Evolutionary conservation across 2,329 filamentous ascomycete species (phyloP).

Genomic region (Fusarium sp.): DNA sequence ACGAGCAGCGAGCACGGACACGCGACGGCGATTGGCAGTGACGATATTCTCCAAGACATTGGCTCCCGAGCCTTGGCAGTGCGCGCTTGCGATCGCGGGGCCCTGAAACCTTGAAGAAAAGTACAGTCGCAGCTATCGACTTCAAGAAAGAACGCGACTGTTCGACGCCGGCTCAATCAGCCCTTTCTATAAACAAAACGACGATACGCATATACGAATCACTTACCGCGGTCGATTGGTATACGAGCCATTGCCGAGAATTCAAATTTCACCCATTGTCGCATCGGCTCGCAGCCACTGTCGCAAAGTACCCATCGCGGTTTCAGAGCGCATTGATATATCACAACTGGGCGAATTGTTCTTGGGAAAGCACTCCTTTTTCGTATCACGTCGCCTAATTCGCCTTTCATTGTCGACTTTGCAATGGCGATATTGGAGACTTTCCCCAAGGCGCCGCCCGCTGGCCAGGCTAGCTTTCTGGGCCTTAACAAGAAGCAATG

Average conservation of each 20-base stretch:
- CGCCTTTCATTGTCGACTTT: not conserved
- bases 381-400: not conserved
- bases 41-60: slow-evolving; percentile 26
- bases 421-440: slow-evolving; percentile 47
- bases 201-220: not conserved
- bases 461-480: slow-evolving; percentile 37
- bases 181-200: not conserved
- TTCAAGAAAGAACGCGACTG: slow-evolving; percentile 1
- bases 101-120: slow-evolving; percentile 8
- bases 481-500: slow-evolving; percentile 49
- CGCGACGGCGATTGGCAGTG: slow-evolving; percentile 19
- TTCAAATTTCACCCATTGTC: slow-evolving; percentile 24
- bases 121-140: slow-evolving; percentile 4
- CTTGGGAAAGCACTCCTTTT: slow-evolving; percentile 19
- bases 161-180: not conserved
- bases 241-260: slow-evolving; percentile 13
- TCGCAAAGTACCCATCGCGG: slow-evolving; percentile 33
- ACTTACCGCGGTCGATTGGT: not conserved
- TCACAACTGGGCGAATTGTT: slow-evolving; percentile 4
- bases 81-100: slow-evolving; percentile 43
- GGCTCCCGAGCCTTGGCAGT: slow-evolving; percentile 48
- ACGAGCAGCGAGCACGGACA: slow-evolving; percentile 30
- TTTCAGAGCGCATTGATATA: slow-evolving; percentile 29
- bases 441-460: slow-evolving; percentile 20
- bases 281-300: slow-evolving; percentile 35